These are phyloP conservation scores for Fusarium tuaranense DNA, from an alignment of 2,329 filamentous ascomycete genomes.

Conservation along the genomic window DNA sequence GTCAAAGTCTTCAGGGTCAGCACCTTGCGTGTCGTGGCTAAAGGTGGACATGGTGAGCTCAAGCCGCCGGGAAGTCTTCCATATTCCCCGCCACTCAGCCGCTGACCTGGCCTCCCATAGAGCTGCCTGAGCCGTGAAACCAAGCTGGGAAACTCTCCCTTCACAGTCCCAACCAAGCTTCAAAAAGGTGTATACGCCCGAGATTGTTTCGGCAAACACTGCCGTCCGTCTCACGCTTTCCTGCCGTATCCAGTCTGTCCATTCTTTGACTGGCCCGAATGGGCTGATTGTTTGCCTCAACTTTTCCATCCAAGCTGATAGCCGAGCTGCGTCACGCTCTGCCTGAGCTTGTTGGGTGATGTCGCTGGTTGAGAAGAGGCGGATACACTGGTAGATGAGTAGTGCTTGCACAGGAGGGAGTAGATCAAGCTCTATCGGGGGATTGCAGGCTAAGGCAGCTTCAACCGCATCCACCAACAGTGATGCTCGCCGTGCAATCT, in stretches of 20 bases:
- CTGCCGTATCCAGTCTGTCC: constrained; percentile 9
- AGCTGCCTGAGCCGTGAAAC: constrained; percentile 10
- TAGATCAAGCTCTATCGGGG: background rate
- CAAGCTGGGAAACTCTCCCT: constrained; percentile 2
- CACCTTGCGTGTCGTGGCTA: background rate
- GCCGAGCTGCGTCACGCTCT: background rate
- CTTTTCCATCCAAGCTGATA: background rate
- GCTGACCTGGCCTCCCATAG: constrained; percentile 14
- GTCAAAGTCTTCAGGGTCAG: constrained; percentile 3
- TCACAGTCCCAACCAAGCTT: constrained; percentile 9
- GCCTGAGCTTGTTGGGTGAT: constrained; percentile 37
- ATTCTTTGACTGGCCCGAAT: background rate
- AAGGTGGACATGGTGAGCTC: constrained; percentile 10
- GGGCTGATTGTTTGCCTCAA: background rate
- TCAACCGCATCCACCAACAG: constrained; percentile 11
- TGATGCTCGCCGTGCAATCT: constrained; percentile 4
- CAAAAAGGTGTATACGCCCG: constrained; percentile 6
- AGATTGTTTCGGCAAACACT: constrained; percentile 6
- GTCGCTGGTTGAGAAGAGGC: constrained; percentile 17
- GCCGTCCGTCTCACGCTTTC: constrained; percentile 15
- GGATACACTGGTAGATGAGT: constrained; percentile 23
- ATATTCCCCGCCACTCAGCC: constrained; percentile 5
- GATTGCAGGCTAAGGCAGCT: background rate
- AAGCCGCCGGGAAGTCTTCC: background rate
- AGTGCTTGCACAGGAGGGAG: constrained; percentile 23